Evolutionary conservation across 371 early-diverging fungal species (phyloP).

Genomic region (Actinomortierella ambigua): DNA sequence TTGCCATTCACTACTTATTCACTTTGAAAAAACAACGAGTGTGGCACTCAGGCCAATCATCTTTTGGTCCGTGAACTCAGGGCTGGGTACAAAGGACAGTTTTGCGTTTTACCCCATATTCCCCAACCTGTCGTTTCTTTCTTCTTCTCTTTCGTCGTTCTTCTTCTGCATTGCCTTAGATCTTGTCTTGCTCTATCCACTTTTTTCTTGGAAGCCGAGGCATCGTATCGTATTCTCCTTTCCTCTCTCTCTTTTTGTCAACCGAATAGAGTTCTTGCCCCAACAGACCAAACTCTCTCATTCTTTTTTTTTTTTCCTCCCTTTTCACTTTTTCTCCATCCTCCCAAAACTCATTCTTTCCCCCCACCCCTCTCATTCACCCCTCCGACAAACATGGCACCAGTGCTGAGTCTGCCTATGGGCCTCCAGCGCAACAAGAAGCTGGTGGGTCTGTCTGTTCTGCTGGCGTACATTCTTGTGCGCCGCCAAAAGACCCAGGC

Average conservation of each 20-base stretch:
- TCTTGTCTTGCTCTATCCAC: background rate
- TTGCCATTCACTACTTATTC: no score
- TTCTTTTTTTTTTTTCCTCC: background rate
- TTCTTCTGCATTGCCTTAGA: background rate
- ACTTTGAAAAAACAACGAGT: no score
- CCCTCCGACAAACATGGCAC: constrained; percentile 14
- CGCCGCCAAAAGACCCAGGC: constrained; percentile 25
- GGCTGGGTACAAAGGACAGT: no score
- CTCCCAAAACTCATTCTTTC: background rate
- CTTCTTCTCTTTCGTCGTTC: constrained; percentile 3
- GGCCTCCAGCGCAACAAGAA: constrained; percentile 18
- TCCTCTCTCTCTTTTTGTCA: background rate
- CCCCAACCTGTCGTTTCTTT: no score
- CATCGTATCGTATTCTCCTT: background rate
- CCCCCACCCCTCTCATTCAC: background rate
- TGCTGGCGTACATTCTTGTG: constrained; percentile 30
- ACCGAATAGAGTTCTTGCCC: no score
- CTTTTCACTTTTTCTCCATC: background rate
- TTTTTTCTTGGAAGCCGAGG: background rate
- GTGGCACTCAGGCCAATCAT: no score
- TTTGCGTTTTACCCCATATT: no score
- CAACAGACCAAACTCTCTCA: no score
- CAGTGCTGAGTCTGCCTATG: constrained; percentile 30
- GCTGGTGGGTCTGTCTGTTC: constrained; percentile 28
- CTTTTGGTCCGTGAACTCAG: no score